phyloP scores from a whole-genome alignment of 768 basidiomycete species.

The Ramaria sp. region DNA sequence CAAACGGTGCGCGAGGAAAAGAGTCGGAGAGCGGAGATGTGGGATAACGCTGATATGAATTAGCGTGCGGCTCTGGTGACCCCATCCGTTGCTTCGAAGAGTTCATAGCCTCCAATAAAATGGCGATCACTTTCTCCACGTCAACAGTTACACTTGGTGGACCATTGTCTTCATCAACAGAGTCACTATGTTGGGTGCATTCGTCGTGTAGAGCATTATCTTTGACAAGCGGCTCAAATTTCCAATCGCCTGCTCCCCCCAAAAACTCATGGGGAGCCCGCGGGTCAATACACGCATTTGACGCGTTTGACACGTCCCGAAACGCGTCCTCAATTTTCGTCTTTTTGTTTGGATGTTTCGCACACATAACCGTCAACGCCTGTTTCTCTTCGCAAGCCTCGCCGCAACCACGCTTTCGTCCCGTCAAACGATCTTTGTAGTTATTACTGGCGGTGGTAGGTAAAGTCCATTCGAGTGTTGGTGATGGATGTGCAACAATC shows the following conservation, averaged over 20 bases:
- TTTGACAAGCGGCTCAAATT: neutral
- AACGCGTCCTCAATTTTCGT: neutral
- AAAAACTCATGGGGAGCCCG: neutral
- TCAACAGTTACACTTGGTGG: neutral
- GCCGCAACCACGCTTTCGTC: slow-evolving; percentile 4
- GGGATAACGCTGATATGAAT: neutral
- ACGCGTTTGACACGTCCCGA: slow-evolving; percentile 1
- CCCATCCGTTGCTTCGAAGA: neutral
- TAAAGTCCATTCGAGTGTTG: neutral
- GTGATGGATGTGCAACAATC: neutral
- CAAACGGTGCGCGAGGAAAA: slow-evolving; percentile 3
- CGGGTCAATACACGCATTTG: neutral
- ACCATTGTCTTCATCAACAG: neutral
- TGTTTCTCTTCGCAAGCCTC: neutral
- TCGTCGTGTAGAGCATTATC: neutral
- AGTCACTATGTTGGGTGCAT: neutral
- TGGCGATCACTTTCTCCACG: slow-evolving; percentile 6
- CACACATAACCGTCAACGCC: neutral
- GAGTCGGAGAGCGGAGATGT: slow-evolving; percentile 6
- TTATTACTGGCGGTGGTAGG: slow-evolving; percentile 3
- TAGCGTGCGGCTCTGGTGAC: neutral
- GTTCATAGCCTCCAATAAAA: slow-evolving; percentile 3
- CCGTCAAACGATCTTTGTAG: neutral
- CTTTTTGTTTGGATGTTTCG: neutral
- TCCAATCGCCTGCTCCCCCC: neutral